These are phyloP conservation scores for Xylaria sp. DNA, from an alignment of 2,329 filamentous ascomycete genomes.

Conservation along the genomic window DNA sequence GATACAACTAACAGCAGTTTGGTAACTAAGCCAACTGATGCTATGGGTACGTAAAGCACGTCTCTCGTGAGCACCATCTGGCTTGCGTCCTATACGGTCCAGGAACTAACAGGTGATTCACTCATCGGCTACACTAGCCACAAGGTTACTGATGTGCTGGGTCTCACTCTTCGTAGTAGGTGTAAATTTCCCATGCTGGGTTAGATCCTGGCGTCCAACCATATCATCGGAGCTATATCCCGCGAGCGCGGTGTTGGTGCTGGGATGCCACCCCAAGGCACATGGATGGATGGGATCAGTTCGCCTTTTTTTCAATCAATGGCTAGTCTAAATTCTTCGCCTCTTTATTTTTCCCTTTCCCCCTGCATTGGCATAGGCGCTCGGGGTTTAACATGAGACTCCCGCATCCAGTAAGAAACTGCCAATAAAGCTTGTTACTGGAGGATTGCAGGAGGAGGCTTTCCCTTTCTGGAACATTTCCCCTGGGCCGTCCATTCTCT, in stretches of 20 bases:
- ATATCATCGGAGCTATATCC: constrained; percentile 7
- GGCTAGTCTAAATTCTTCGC: constrained; percentile 7
- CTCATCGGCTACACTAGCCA: not conserved
- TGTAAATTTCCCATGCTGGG: not conserved
- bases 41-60: too few species aligned
- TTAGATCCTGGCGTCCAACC: constrained; percentile 11
- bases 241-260: constrained; percentile 13
- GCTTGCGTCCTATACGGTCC: not conserved
- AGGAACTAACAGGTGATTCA: not conserved
- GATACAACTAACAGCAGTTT: not conserved
- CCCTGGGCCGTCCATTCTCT: not conserved
- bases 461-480: constrained; percentile 15
- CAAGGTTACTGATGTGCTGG: not conserved
- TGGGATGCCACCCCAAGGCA: constrained; percentile 16
- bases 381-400: constrained; percentile 16
- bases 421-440: constrained; percentile 9
- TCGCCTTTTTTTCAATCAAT: constrained; percentile 3
- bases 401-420: constrained; percentile 9
- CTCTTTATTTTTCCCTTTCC: constrained; percentile 13
- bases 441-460: constrained; percentile 8
- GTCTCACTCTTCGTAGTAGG: not conserved
- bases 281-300: constrained; percentile 17
- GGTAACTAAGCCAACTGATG: not conserved
- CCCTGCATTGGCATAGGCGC: constrained; percentile 27
- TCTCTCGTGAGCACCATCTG: not conserved